Percentiles rank a stretch among this genome's conserved stretches.
Conservation (phyloP, 1,139 yeast genomes). For the Candida gigantensis region DNA sequence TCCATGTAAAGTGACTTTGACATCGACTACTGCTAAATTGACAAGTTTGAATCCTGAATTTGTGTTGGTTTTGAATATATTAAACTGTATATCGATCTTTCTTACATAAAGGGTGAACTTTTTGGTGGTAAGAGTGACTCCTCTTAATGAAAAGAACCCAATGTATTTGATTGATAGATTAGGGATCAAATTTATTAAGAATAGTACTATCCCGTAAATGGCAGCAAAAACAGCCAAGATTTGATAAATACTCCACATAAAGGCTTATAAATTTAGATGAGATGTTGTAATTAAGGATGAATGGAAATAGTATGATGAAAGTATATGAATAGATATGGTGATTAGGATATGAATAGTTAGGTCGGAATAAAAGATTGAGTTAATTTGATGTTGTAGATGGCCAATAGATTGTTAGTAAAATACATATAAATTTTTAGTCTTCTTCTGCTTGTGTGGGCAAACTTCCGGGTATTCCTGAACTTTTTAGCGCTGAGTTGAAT, state of each 20-base stretch:
- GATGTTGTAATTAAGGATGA: background rate
- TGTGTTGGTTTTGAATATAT: slow-evolving; percentile 23
- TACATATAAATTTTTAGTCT: too few species aligned
- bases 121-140: slow-evolving; percentile 26
- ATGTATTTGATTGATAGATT: slow-evolving; percentile 33
- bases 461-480: too few species aligned
- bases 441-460: too few species aligned
- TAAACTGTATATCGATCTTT: slow-evolving; percentile 27
- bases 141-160: slow-evolving; percentile 39
- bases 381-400: too few species aligned
- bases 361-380: too few species aligned
- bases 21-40: slow-evolving; percentile 31
- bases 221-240: slow-evolving; percentile 10
- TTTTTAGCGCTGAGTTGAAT: too few species aligned
- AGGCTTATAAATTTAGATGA: background rate
- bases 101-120: slow-evolving; percentile 21
- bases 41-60: slow-evolving; percentile 34
- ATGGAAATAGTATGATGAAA: background rate
- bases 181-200: slow-evolving; percentile 34
- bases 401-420: too few species aligned
- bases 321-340: too few species aligned
- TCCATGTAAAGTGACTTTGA: slow-evolving; percentile 18
- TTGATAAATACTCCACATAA: slow-evolving; percentile 8
- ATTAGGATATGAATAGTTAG: too few species aligned
- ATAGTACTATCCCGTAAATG: slow-evolving; percentile 22